A percentile compares a stretch with the other conserved stretches of the same genome.
These are phyloP conservation scores for Diplodia seriata DNA, from an alignment of 2,329 filamentous ascomycete genomes.

Conservation along the genomic window DNA sequence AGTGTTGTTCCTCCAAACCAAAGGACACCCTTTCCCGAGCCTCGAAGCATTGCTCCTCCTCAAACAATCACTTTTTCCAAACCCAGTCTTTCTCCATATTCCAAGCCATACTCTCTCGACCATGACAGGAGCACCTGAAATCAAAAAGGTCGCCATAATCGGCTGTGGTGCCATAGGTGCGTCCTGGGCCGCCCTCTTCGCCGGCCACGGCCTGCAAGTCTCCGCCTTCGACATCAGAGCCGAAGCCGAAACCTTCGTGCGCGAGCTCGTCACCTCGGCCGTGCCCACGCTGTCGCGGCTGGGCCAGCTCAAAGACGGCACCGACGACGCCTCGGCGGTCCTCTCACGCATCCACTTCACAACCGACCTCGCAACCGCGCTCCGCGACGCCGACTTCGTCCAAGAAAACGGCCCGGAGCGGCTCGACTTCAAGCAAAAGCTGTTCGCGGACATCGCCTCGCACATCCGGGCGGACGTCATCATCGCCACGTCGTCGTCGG, in stretches of 20 bases:
- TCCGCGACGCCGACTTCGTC: conserved; percentile 32
- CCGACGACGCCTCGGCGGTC: conserved; percentile 3
- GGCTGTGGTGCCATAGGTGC: conserved; percentile 51
- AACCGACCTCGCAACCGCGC: conserved; percentile 36
- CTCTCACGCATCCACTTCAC: conserved; percentile 35
- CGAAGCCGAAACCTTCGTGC: conserved; percentile 40
- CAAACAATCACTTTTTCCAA: too few species aligned
- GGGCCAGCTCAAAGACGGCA: conserved; percentile 32
- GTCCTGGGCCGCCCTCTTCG: conserved; percentile 53
- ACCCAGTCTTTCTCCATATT: neutral
- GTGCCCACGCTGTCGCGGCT: conserved; percentile 34
- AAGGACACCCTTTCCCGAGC: neutral
- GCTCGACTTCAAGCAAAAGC: conserved; percentile 49
- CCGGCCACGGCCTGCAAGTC: conserved; percentile 50
- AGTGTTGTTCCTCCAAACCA: neutral
- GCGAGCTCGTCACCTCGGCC: conserved; percentile 34
- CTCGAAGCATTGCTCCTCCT: neutral
- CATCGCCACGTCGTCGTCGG: conserved; percentile 52
- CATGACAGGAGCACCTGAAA: conserved; percentile 12
- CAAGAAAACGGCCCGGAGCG: conserved; percentile 50
- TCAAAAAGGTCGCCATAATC: conserved; percentile 44
- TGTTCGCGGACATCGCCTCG: conserved; percentile 47
- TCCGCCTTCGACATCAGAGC: conserved; percentile 52
- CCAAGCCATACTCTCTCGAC: neutral
- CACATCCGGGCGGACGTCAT: conserved; percentile 43